A percentile compares a stretch with the other conserved stretches of the same genome.
These are phyloP conservation scores for Fonsecaea multimorphosa DNA, from an alignment of 2,329 filamentous ascomycete genomes.

Conservation along the genomic window DNA sequence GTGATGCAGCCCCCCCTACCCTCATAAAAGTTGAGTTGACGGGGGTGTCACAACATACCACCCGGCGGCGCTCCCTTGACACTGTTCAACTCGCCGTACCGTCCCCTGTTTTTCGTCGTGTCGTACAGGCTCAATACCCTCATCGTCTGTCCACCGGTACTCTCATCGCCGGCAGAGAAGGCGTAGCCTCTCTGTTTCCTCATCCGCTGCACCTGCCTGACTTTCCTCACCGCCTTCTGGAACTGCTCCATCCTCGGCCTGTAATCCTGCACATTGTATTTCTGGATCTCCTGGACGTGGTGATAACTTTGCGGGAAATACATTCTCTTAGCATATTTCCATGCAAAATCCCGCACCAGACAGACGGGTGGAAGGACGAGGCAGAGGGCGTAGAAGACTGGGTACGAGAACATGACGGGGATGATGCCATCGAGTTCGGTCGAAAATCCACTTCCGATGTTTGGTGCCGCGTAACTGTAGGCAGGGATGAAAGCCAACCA, in stretches of 20 bases:
- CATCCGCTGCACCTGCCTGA: conserved; percentile 97
- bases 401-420: conserved; percentile 77
- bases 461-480: conserved; percentile 86
- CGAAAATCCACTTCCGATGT: conserved; percentile 74
- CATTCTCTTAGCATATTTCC: conserved; percentile 98
- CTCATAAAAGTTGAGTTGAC: not conserved
- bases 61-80: conserved; percentile 18
- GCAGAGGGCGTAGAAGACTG: conserved; percentile 91
- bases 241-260: conserved; percentile 99
- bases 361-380: conserved; percentile 79
- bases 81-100: conserved; percentile 93
- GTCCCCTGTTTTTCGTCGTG: conserved; percentile 86
- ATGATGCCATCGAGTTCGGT: conserved; percentile 85
- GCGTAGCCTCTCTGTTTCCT: conserved; percentile 98
- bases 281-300: conserved; percentile 99
- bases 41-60: not conserved
- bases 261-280: conserved; percentile 99
- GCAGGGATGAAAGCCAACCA: conserved; percentile 90
- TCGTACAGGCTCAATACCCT: conserved; percentile 96
- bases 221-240: conserved; percentile 98
- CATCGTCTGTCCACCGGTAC: conserved; percentile 67
- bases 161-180: conserved; percentile 96
- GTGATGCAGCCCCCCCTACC: not conserved
- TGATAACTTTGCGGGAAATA: conserved; percentile 96
- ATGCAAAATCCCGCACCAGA: conserved; percentile 84